A percentile compares a stretch with the other conserved stretches of the same genome.
Conservation (phyloP, 2,329 filamentous ascomycete genomes). For the Tolypocladium amazonense region DNA sequence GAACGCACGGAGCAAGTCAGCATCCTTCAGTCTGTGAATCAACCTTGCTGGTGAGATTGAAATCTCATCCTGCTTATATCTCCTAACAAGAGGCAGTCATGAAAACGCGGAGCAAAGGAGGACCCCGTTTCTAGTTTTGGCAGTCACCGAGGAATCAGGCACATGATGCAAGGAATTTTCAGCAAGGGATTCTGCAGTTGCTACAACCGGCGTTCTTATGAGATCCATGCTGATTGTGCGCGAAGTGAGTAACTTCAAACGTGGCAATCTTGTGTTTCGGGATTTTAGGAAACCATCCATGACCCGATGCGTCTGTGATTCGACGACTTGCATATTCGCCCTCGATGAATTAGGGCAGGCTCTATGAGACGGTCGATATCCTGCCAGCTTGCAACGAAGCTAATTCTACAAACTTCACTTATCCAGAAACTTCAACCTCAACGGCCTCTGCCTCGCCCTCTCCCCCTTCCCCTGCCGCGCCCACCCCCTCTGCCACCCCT, state of each 20-base stretch:
- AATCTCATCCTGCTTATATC: too few species aligned
- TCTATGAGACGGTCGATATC: not conserved
- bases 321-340: not conserved
- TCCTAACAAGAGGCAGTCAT: too few species aligned
- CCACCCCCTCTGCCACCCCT: slow-evolving; percentile 32
- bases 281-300: not conserved
- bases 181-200: not conserved
- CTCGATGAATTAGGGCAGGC: not conserved
- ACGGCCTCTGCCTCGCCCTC: slow-evolving; percentile 11
- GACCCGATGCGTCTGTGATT: not conserved
- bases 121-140: not conserved
- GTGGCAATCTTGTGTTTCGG: not conserved
- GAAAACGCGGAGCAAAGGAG: not conserved
- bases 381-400: not conserved
- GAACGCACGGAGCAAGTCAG: not conserved
- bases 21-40: not conserved
- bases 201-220: not conserved
- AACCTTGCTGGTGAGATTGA: not conserved
- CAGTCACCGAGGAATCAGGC: not conserved
- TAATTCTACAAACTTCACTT: not conserved
- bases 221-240: not conserved
- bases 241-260: not conserved
- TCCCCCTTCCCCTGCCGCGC: slow-evolving; percentile 20
- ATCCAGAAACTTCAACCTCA: slow-evolving; percentile 1
- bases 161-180: not conserved